Evolutionary conservation across 768 basidiomycete species (phyloP).

Genomic region (Trametes villosa): DNA sequence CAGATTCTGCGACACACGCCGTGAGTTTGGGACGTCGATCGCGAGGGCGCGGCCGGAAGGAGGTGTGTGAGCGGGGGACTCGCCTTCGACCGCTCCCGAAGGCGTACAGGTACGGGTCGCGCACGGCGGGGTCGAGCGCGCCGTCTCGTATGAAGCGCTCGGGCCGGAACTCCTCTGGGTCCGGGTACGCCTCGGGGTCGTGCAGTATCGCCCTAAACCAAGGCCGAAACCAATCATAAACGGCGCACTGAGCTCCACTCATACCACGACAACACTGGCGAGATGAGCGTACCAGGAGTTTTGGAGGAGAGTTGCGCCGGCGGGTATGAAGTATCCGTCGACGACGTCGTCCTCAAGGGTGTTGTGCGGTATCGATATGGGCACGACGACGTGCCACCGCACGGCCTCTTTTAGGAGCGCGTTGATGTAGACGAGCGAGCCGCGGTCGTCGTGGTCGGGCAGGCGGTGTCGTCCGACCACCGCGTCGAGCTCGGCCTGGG

Average conservation of each 20-base stretch:
- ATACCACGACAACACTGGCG: too few relatives aligned
- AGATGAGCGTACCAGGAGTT: slow-evolving; percentile 33
- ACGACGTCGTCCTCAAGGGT: slow-evolving; percentile 28
- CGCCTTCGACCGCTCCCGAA: slow-evolving; percentile 18
- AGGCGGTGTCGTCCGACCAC: slow-evolving; percentile 29
- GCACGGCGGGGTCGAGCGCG: neutral
- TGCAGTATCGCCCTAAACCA: slow-evolving; percentile 6
- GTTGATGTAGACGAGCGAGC: slow-evolving; percentile 26
- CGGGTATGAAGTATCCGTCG: slow-evolving; percentile 31
- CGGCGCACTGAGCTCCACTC: too few relatives aligned
- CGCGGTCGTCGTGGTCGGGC: slow-evolving; percentile 24
- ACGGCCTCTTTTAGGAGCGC: slow-evolving; percentile 31
- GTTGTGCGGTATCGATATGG: slow-evolving; percentile 30
- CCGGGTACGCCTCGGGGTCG: slow-evolving; percentile 10
- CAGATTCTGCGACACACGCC: slow-evolving; percentile 51
- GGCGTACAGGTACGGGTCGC: slow-evolving; percentile 16
- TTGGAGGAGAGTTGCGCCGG: slow-evolving; percentile 26
- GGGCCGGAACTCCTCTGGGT: slow-evolving; percentile 12
- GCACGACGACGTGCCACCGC: slow-evolving; percentile 39
- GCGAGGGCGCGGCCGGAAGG: neutral
- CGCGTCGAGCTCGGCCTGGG: slow-evolving; percentile 35
- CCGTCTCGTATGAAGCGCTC: slow-evolving; percentile 17
- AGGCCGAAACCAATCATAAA: too few relatives aligned
- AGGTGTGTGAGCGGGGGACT: neutral
- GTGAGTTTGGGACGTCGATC: neutral